Conservation (phyloP, 2,329 filamentous ascomycete species). For the Talaromyces sp. region DNA sequence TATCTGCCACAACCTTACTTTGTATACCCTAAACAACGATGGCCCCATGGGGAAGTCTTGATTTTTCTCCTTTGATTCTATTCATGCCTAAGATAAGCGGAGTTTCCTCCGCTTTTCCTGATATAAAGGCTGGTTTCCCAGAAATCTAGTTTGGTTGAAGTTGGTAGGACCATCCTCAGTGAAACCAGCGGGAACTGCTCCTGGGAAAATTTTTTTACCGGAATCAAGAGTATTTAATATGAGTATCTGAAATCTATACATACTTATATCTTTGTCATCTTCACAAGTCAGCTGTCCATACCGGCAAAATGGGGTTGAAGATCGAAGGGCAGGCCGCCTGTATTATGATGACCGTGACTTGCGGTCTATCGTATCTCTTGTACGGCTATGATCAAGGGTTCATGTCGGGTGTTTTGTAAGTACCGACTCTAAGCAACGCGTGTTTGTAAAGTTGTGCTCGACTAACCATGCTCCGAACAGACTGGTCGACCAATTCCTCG, state of each 20-base stretch:
- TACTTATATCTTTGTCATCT: background rate
- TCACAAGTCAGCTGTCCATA: background rate
- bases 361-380: conserved; percentile 3
- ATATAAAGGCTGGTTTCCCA: background rate
- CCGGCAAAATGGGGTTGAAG: background rate
- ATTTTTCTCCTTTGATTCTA: background rate
- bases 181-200: background rate
- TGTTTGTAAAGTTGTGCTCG: no score
- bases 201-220: background rate
- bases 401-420: conserved; percentile 17
- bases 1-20: background rate
- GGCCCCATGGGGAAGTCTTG: background rate
- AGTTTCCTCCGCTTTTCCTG: background rate
- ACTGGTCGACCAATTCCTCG: conserved; percentile 18
- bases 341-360: conserved; percentile 2
- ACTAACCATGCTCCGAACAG: background rate
- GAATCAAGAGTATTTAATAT: background rate
- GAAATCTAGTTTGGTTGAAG: background rate
- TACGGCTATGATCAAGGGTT: conserved; percentile 6
- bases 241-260: background rate
- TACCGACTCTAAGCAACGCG: background rate
- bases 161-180: background rate
- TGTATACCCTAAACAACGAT: background rate
- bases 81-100: background rate
- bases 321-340: conserved; percentile 1